These are phyloP conservation scores for Lasiosphaeris hirsuta DNA, from an alignment of 495 filamentous ascomycete genomes.

Conservation along the genomic window DNA sequence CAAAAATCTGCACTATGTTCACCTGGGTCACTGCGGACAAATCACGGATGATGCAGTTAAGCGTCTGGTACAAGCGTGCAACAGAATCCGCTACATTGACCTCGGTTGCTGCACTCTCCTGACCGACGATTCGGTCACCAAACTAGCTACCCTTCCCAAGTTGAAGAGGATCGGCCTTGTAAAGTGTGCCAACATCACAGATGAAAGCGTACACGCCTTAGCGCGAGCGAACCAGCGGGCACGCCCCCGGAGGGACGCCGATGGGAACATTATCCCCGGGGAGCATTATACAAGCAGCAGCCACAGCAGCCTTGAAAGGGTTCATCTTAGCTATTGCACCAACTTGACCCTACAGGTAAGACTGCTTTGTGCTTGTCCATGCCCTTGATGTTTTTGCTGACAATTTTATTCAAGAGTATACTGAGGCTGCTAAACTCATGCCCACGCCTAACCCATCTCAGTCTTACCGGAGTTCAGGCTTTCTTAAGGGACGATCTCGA, in stretches of 20 bases:
- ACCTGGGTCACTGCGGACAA: conserved; percentile 87
- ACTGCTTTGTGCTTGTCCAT: conserved; percentile 1
- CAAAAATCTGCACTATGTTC: conserved; percentile 95
- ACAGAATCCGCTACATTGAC: conserved; percentile 95
- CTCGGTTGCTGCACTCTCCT: conserved; percentile 89
- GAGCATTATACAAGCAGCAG: conserved; percentile 41
- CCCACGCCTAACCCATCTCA: conserved; percentile 88
- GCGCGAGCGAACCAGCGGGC: conserved; percentile 56
- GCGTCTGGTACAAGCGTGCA: conserved; percentile 78
- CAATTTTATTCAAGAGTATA: conserved; percentile 73
- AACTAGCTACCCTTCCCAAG: conserved; percentile 84
- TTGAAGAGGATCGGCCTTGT: conserved; percentile 91
- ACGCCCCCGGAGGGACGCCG: conserved; percentile 49
- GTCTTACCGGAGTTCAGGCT: conserved; percentile 88
- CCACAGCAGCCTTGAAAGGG: conserved; percentile 71
- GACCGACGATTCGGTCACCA: conserved; percentile 81
- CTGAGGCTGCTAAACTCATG: conserved; percentile 85
- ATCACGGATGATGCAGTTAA: conserved; percentile 87
- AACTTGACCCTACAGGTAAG: conserved; percentile 75
- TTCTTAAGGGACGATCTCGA: conserved; percentile 76
- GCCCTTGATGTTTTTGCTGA: conserved; percentile 17
- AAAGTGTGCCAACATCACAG: conserved; percentile 87
- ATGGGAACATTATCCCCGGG: conserved; percentile 30
- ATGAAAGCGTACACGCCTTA: conserved; percentile 80
- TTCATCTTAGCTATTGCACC: conserved; percentile 95